Conservation (phyloP, 192 early-diverging fungal species). For the Tieghemiomyces parasiticus region DNA sequence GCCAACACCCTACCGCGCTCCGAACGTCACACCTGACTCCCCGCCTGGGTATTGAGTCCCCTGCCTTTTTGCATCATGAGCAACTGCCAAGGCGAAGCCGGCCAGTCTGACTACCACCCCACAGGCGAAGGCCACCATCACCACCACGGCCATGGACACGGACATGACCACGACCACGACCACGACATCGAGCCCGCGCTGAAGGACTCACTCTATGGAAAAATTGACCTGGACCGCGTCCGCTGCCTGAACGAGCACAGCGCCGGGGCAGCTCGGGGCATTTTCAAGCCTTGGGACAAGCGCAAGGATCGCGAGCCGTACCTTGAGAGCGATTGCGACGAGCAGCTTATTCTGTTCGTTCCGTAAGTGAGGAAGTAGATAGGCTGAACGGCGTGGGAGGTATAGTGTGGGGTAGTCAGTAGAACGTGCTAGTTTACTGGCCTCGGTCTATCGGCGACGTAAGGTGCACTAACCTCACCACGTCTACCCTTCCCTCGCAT, state of each 20-base stretch:
- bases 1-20: too few species aligned
- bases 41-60: too few species aligned
- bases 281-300: constrained; percentile 81
- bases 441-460: too few species aligned
- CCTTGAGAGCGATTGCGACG: constrained; percentile 75
- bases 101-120: neutral
- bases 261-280: constrained; percentile 38
- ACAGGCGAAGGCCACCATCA: constrained; percentile 23
- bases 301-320: constrained; percentile 35
- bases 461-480: too few species aligned
- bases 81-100: constrained; percentile 6
- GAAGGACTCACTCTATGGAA: constrained; percentile 50
- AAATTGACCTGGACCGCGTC: constrained; percentile 65
- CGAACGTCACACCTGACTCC: too few species aligned
- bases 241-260: constrained; percentile 66
- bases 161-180: constrained; percentile 51
- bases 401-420: too few species aligned
- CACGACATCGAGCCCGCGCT: constrained; percentile 55
- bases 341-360: constrained; percentile 77
- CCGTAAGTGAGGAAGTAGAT: too few species aligned
- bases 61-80: neutral
- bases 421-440: too few species aligned
- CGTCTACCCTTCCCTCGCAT: too few species aligned
- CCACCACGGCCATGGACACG: constrained; percentile 31
- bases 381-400: too few species aligned